phyloP scores from a whole-genome alignment of 208 protist genomes.

The Tritrichomonas musculus region DNA sequence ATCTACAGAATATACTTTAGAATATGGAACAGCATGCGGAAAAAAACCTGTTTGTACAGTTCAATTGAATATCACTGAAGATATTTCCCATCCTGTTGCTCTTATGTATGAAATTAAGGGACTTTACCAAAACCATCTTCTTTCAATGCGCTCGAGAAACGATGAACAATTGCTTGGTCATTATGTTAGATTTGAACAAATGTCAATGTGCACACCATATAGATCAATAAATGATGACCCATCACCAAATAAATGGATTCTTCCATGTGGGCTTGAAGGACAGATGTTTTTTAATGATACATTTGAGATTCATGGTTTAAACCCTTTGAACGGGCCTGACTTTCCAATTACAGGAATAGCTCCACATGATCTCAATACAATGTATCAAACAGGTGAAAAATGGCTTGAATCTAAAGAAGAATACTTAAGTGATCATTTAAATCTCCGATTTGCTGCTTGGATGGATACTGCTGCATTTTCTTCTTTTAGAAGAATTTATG shows the following conservation, averaged over 20 bases:
- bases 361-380: neutral
- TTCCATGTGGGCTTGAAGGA: constrained; percentile 9
- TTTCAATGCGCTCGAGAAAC: neutral
- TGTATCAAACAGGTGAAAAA: neutral
- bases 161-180: neutral
- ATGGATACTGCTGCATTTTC: constrained; percentile 32
- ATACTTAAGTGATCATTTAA: neutral
- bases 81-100: neutral
- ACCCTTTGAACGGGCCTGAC: neutral
- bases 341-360: neutral
- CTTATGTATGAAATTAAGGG: neutral
- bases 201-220: neutral
- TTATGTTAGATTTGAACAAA: neutral
- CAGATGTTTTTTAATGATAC: neutral
- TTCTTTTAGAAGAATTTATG: neutral
- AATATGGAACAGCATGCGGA: too few species aligned
- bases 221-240: neutral
- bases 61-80: neutral
- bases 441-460: neutral
- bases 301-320: neutral
- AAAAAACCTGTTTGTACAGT: neutral
- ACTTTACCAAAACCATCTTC: neutral
- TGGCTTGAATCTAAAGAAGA: neutral
- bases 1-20: too few species aligned
- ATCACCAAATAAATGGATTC: neutral